Percentiles rank a stretch among this genome's conserved stretches.
Conservation (phyloP, 2,329 filamentous ascomycete species). For the Cercospora sp. region DNA sequence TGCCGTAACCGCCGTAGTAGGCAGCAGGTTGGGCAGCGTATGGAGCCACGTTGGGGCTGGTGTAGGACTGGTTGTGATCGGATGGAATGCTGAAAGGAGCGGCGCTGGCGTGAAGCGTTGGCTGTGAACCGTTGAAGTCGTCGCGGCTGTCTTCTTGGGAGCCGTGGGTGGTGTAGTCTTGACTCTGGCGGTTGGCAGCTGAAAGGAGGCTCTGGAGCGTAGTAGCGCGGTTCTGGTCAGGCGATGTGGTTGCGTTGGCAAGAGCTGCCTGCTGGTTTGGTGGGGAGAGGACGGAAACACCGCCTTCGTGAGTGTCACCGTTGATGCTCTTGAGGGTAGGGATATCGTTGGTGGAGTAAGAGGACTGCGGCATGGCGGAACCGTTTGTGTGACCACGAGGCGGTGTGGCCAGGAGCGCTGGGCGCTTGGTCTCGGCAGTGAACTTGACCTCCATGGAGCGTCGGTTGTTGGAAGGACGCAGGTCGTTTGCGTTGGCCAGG, state of each 20-base stretch:
- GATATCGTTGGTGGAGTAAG: slow-evolving; percentile 87
- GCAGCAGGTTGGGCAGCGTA: slow-evolving; percentile 40
- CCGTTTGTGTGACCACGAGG: slow-evolving; percentile 59
- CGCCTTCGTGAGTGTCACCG: slow-evolving; percentile 52
- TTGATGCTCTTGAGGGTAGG: slow-evolving; percentile 76
- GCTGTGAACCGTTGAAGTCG: slow-evolving; percentile 63
- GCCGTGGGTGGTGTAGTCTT: slow-evolving; percentile 62
- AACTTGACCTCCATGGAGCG: slow-evolving; percentile 52
- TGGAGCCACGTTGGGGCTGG: slow-evolving; percentile 34
- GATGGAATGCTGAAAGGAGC: slow-evolving; percentile 69
- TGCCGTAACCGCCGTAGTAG: slow-evolving; percentile 53
- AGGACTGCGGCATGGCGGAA: slow-evolving; percentile 75
- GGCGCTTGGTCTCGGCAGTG: slow-evolving; percentile 48
- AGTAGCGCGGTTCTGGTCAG: slow-evolving; percentile 58
- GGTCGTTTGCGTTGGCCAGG: slow-evolving; percentile 43
- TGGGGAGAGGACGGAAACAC: slow-evolving; percentile 34
- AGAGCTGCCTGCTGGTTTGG: slow-evolving; percentile 28
- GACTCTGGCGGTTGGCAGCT: slow-evolving; percentile 65
- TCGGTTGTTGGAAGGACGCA: slow-evolving; percentile 47
- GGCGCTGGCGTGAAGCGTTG: slow-evolving; percentile 76
- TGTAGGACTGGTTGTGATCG: slow-evolving; percentile 39
- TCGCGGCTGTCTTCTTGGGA: slow-evolving; percentile 51
- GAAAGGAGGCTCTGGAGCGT: slow-evolving; percentile 71
- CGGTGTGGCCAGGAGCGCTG: slow-evolving; percentile 57
- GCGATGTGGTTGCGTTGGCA: slow-evolving; percentile 44